phyloP scores from a whole-genome alignment of 2,329 filamentous ascomycete genomes.

The Pseudogymnoascus sp. region DNA sequence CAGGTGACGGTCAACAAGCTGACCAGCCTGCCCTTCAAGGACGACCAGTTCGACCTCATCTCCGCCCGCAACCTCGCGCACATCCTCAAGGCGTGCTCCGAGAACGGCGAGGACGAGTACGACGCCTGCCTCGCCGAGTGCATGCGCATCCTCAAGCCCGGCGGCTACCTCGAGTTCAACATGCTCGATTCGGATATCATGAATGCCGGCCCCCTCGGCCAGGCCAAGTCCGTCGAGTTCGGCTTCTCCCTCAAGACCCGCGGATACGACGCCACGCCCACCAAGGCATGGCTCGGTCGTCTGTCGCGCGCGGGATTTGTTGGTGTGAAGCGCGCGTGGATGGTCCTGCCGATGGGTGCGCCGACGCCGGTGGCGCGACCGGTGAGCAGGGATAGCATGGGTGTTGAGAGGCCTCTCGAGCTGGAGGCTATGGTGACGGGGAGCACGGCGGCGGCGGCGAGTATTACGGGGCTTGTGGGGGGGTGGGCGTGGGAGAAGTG shows the following conservation, averaged over 20 bases:
- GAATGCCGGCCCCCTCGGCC: constrained; percentile 70
- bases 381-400: constrained; percentile 29
- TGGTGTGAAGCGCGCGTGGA: constrained; percentile 78
- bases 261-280: constrained; percentile 81
- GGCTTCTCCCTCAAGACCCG: constrained; percentile 81
- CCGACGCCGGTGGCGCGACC: constrained; percentile 29
- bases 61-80: constrained; percentile 82
- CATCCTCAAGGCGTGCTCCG: constrained; percentile 66
- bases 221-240: constrained; percentile 85
- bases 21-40: constrained; percentile 75
- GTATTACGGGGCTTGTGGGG: constrained; percentile 73
- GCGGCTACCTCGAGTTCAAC: constrained; percentile 85
- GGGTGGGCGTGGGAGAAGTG: constrained; percentile 95
- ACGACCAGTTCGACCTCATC: constrained; percentile 83
- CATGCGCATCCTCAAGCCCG: constrained; percentile 80
- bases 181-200: constrained; percentile 86
- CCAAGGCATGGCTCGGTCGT: constrained; percentile 70
- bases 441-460: constrained; percentile 64
- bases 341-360: constrained; percentile 75
- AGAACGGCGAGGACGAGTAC: constrained; percentile 75
- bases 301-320: constrained; percentile 69
- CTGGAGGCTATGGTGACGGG: constrained; percentile 60
- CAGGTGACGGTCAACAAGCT: constrained; percentile 71
- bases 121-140: constrained; percentile 79
- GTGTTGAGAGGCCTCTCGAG: constrained; percentile 40